These are phyloP conservation scores for Fomitopsis pulvina DNA, from an alignment of 768 basidiomycete species.

Conservation along the genomic window DNA sequence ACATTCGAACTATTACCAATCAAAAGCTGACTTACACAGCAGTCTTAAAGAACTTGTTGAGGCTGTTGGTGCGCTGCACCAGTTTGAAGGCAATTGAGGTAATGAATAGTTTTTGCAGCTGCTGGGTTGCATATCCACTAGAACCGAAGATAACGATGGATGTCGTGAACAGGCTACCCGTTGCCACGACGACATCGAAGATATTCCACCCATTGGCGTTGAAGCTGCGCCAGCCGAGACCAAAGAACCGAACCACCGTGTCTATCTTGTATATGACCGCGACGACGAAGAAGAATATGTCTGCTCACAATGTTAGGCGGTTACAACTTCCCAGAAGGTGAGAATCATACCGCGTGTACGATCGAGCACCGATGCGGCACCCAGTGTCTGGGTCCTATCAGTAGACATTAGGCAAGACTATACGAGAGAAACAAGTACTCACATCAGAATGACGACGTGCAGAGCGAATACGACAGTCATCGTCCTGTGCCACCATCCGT, in stretches of 20 bases:
- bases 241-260: slow-evolving; percentile 68
- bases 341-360: slow-evolving; percentile 49
- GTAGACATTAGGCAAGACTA: slow-evolving; percentile 2
- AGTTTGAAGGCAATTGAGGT: slow-evolving; percentile 93
- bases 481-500: slow-evolving; percentile 84
- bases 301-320: slow-evolving; percentile 29
- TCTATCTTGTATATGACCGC: slow-evolving; percentile 73
- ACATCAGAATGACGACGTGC: slow-evolving; percentile 84
- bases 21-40: slow-evolving; percentile 58
- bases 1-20: neutral
- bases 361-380: slow-evolving; percentile 41
- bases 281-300: slow-evolving; percentile 69
- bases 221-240: slow-evolving; percentile 81
- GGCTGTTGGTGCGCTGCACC: slow-evolving; percentile 76
- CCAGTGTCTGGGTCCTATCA: slow-evolving; percentile 74
- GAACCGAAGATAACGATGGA: slow-evolving; percentile 55
- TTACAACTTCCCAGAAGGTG: neutral
- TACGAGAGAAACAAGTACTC: slow-evolving; percentile 22
- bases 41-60: slow-evolving; percentile 97
- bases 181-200: slow-evolving; percentile 78
- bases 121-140: slow-evolving; percentile 46
- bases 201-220: slow-evolving; percentile 91
- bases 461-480: slow-evolving; percentile 76
- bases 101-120: slow-evolving; percentile 86
- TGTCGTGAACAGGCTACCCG: slow-evolving; percentile 80